Evolutionary conservation across 2,329 filamentous ascomycete species (phyloP), one percentile per base, ranked within the genome.

Genomic region (Monascus ruber): DNA sequence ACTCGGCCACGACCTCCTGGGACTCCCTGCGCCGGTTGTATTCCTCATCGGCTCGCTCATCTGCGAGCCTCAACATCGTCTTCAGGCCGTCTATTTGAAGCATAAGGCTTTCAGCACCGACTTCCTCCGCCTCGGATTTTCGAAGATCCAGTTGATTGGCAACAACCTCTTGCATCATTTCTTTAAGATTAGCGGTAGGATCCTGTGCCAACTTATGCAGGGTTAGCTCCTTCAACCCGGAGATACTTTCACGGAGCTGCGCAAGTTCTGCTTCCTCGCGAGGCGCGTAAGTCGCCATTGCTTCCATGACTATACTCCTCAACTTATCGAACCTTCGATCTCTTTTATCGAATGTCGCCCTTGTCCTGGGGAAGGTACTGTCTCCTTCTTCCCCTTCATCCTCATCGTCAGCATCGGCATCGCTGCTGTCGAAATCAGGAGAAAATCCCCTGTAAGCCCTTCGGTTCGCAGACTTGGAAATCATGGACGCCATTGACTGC

Each of bases 391-490:
- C 52, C 31, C 65, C 67, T 33, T 69, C 64, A 31, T 74, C 84
- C 24, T 94, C 87, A 48, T 93, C 88, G 55, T 94, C 87, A 45
- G 94, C 88, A 58, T 96, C 89, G 7, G 91, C 89, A 63, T 96
- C 91, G 56, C 89, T 95, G 42, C 93, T 79, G 39, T 64, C 65
- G 25, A 70, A 65, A 26, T 86, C 83, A n/a, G 71, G 76, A 35
- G 83, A 88, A 32, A 77, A 62, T 58, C 80, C 85, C 49, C 79
- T 76, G 47, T 76, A 70, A 25, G 74, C 72, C 32, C 73, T 73
- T 26, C 74, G 70, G 40, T 70, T 75, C 7, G 77, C 76, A 25
- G 71, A 69, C 39, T 70, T 70, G 26, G 69, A 68, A 26, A 75
- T 71, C 49, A 82, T 69, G 33, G 70, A 66, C 11, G 71, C 70